These are phyloP conservation scores for Balakata baccata DNA, from an alignment of 345 rosid species.

Conservation along the genomic window DNA sequence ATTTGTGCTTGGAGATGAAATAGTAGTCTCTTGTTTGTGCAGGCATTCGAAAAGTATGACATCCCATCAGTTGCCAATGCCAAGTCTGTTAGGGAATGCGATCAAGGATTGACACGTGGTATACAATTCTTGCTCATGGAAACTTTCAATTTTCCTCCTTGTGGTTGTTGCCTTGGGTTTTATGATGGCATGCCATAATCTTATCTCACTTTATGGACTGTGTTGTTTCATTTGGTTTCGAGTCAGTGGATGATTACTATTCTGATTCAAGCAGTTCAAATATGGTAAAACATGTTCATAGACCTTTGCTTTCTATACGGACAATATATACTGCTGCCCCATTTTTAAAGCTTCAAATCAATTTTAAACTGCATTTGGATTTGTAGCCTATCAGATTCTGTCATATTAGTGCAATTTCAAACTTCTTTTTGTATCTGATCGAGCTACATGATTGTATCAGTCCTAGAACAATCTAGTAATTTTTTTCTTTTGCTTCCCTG, in stretches of 20 bases:
- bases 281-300: conserved; percentile 50
- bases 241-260: conserved; percentile 85
- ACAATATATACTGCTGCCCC: conserved; percentile 25
- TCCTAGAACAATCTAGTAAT: background rate
- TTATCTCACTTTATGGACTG: conserved; percentile 12
- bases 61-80: conserved; percentile 69
- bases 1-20: conserved; percentile 15
- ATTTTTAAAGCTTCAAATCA: background rate
- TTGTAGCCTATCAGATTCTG: background rate
- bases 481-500: background rate
- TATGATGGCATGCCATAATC: conserved; percentile 2
- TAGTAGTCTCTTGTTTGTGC: conserved; percentile 20
- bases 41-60: conserved; percentile 89
- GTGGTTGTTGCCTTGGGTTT: background rate
- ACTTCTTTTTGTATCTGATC: background rate
- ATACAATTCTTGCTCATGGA: conserved; percentile 11
- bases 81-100: conserved; percentile 73
- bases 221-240: conserved; percentile 92
- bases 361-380: background rate
- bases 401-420: background rate
- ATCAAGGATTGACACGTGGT: conserved; percentile 85
- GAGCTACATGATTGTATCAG: background rate
- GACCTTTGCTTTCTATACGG: conserved; percentile 91
- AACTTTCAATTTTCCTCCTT: background rate
- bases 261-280: conserved; percentile 82